These are phyloP conservation scores for Termitomyces sp. DNA, from an alignment of 768 basidiomycete genomes.

Conservation along the genomic window DNA sequence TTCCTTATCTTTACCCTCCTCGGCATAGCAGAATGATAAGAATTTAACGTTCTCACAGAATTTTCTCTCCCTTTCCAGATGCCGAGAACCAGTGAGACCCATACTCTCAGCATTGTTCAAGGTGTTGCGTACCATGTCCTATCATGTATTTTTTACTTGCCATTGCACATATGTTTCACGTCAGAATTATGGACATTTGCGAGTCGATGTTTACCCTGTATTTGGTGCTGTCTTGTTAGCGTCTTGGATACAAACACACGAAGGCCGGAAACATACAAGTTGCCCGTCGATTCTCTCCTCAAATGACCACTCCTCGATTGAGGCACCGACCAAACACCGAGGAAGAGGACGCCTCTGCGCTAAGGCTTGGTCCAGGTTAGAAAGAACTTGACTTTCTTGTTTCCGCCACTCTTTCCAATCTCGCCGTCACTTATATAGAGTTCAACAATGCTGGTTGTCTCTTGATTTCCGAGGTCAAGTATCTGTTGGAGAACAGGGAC, in stretches of 20 bases:
- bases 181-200: too few relatives aligned
- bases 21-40: too few relatives aligned
- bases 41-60: too few relatives aligned
- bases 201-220: background rate
- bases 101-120: too few relatives aligned
- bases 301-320: slow-evolving; percentile 58
- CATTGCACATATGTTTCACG: too few relatives aligned
- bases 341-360: slow-evolving; percentile 80
- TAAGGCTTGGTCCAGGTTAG: slow-evolving; percentile 76
- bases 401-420: background rate
- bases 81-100: too few relatives aligned
- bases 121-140: too few relatives aligned
- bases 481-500: slow-evolving; percentile 81
- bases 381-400: background rate
- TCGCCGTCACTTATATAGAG: slow-evolving; percentile 37
- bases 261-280: background rate
- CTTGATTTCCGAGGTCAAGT: slow-evolving; percentile 89
- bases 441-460: slow-evolving; percentile 91
- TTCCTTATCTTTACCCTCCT: too few relatives aligned
- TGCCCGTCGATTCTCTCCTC: background rate
- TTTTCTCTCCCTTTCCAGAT: too few relatives aligned
- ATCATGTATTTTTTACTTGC: too few relatives aligned
- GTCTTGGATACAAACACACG: background rate
- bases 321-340: slow-evolving; percentile 64
- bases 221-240: background rate